Percentiles rank a stretch among this genome's conserved stretches.
Conservation (phyloP, 805 yeast species). For the Lipomyces oligophaga region DNA sequence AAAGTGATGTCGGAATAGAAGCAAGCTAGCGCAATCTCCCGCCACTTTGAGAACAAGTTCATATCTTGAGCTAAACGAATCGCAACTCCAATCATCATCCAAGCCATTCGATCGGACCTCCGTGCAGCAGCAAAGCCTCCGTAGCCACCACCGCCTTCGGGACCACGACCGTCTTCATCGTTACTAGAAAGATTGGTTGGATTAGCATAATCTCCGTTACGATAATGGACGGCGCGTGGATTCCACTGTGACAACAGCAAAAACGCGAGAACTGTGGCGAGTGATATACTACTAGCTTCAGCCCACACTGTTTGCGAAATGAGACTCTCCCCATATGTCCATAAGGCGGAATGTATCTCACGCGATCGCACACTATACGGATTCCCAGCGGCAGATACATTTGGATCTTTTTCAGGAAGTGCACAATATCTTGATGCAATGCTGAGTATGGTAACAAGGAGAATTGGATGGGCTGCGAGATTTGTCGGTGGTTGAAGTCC, state of each 20-base stretch:
- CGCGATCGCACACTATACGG: conserved; percentile 13
- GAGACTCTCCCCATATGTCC: conserved; percentile 78
- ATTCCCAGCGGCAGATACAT: conserved; percentile 22
- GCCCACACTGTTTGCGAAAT: conserved; percentile 92
- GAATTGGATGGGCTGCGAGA: conserved; percentile 73
- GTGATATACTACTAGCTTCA: conserved; percentile 79
- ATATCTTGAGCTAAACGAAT: conserved; percentile 82
- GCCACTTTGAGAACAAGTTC: conserved; percentile 70
- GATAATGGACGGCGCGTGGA: conserved; percentile 84
- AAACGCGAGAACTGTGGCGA: conserved; percentile 83
- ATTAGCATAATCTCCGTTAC: conserved; percentile 74
- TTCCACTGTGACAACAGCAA: conserved; percentile 90
- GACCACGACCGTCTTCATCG: conserved; percentile 27
- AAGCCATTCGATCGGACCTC: conserved; percentile 83
- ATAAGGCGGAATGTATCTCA: conserved; percentile 65
- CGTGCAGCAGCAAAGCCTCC: conserved; percentile 83
- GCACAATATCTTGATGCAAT: conserved; percentile 75
- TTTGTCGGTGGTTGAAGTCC: conserved; percentile 63
- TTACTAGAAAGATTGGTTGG: conserved; percentile 29
- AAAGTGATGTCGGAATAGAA: conserved; percentile 79
- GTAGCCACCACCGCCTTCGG: conserved; percentile 45
- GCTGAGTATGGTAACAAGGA: conserved; percentile 75
- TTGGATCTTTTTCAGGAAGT: conserved; percentile 42
- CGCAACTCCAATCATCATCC: conserved; percentile 89
- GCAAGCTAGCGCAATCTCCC: conserved; percentile 74